Base-by-base conservation (phyloP, 1,284 basidiomycete genomes). In the Leucoagaricus sp. region DNA sequence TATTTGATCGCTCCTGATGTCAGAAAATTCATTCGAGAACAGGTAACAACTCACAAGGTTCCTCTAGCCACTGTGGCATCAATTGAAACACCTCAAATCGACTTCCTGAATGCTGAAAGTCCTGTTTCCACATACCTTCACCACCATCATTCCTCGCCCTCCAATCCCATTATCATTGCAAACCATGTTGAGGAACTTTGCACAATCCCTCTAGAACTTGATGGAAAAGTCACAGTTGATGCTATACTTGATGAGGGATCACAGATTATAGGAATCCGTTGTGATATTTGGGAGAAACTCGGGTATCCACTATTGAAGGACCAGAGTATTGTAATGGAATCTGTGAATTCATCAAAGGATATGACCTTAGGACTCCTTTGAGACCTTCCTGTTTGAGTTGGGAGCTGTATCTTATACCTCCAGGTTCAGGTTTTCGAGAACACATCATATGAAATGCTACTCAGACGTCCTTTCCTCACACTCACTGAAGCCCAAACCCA, bases 371-470 rank as follows among this genome's bases (percentile, higher is more conserved):
- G 58, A 2, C 53, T 55, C 4, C 15, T 59, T 10, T 26, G 5
- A 15, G 49, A 59, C 17, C 47, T 59, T 23, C 44, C 38, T 23
- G 47, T 59, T 7, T 7, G 13, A n/a, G 33, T 59, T 9, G 53
- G 49, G 3, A 19, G 47, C 3, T 28, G n/a, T 7, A 29, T 21
- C 3, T 55, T 59, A 15, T 56, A 56, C 25, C 38, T 65, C 0
- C 63, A 65, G 36, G 60, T 61, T 3, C 63, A 64, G 26, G 57
- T 64, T 10, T 36, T 63, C 7, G 49, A 60, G 9, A 42, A 55
- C 8, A 55, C 59, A 0, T 44, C 59, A 0, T 63, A 62, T 34
- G 58, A 62, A 8, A 55, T 65, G 40, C 58, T 65, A 0, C 56
- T 65, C 2, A 59, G 63, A 0, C 42, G 54, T 0, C 62, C 62